Conservation (phyloP, 371 early-diverging fungal genomes). For the Apophysomyces trapeziformis region DNA sequence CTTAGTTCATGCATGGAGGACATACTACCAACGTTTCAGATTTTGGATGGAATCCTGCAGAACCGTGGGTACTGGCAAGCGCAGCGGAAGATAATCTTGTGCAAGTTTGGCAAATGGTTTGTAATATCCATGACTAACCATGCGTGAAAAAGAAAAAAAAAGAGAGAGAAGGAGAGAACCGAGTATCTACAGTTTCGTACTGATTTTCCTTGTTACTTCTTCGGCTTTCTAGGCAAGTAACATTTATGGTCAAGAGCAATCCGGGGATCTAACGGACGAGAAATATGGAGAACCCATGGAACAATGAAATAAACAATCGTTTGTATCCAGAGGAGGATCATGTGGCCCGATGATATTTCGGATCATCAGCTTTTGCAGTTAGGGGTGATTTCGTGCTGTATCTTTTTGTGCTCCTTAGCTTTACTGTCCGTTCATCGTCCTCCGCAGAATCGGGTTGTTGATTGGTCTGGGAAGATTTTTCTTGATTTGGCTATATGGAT, state of each 20-base stretch:
- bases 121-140: background rate
- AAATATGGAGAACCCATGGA: slow-evolving; percentile 3
- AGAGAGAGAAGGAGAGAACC: background rate
- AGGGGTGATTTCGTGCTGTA: slow-evolving; percentile 4
- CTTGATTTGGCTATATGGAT: slow-evolving; percentile 11
- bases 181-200: background rate
- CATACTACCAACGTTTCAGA: slow-evolving; percentile 97
- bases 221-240: background rate
- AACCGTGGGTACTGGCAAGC: slow-evolving; percentile 93
- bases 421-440: background rate
- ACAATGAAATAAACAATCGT: background rate
- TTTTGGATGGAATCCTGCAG: slow-evolving; percentile 95
- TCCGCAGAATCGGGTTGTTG: background rate
- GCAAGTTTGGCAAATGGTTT: slow-evolving; percentile 98
- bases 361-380: slow-evolving; percentile 10
- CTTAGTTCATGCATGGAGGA: slow-evolving; percentile 97
- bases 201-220: background rate
- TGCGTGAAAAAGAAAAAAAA: background rate
- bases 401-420: slow-evolving; percentile 5
- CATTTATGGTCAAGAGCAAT: slow-evolving; percentile 4
- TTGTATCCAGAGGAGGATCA: slow-evolving; percentile 7
- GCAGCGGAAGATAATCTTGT: slow-evolving; percentile 96
- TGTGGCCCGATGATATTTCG: background rate
- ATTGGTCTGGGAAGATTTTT: slow-evolving; percentile 4
- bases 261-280: slow-evolving; percentile 4